Percentiles rank a stretch among this genome's conserved stretches.
phyloP scores from a whole-genome alignment of 768 basidiomycete species.

The Lactarius akahatsu region DNA sequence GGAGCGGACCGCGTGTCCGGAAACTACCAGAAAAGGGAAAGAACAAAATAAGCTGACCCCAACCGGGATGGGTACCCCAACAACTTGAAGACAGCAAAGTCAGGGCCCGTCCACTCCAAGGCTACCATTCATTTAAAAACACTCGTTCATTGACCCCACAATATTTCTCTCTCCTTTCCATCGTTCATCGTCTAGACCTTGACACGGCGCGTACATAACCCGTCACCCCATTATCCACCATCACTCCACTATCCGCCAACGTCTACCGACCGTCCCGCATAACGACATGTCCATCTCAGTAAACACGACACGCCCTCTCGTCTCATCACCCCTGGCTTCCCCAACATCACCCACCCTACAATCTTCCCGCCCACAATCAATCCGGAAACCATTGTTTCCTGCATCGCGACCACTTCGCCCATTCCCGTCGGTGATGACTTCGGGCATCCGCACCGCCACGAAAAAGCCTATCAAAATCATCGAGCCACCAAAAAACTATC shows the following conservation, averaged over 20 bases:
- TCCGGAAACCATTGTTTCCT: conserved; percentile 49
- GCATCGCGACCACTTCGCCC: conserved; percentile 76
- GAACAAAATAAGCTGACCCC: neutral
- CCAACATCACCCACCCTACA: conserved; percentile 8
- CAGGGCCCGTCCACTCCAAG: neutral
- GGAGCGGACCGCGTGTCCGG: neutral
- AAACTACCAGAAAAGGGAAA: neutral
- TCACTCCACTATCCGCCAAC: conserved; percentile 32
- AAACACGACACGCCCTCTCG: conserved; percentile 35
- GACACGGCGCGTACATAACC: conserved; percentile 4
- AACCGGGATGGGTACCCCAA: conserved; percentile 22
- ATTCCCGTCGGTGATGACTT: conserved; percentile 61
- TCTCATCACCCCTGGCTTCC: conserved; percentile 29
- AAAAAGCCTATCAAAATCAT: conserved; percentile 71
- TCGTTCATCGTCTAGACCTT: neutral
- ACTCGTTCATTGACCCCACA: conserved; percentile 20
- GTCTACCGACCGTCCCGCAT: conserved; percentile 41
- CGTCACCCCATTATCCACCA: neutral
- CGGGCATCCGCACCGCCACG: conserved; percentile 24
- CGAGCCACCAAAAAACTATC: conserved; percentile 71
- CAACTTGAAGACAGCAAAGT: neutral
- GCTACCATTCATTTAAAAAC: conserved; percentile 16
- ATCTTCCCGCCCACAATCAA: conserved; percentile 37
- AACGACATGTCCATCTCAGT: conserved; percentile 51
- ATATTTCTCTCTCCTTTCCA: neutral